Evolutionary conservation across 441 rosid genomes (phyloP).

Genomic region (Melastoma candidum): DNA sequence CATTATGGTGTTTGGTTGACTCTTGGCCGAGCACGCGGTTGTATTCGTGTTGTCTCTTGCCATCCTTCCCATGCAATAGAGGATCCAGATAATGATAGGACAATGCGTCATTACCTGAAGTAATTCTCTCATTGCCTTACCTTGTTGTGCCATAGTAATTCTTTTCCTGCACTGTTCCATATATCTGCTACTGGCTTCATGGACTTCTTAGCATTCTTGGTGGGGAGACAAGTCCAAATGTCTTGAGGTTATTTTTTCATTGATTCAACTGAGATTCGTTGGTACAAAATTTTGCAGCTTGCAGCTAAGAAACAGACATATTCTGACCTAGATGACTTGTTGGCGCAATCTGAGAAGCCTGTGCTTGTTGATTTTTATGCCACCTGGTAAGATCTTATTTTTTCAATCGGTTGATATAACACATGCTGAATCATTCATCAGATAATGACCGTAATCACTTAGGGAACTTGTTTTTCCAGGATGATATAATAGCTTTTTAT

Average conservation of each 20-base stretch:
- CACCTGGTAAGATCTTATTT: conserved; percentile 42
- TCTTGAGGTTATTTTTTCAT: not conserved
- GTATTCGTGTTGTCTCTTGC: too few species aligned
- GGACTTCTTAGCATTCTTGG: too few species aligned
- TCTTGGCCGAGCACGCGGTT: too few species aligned
- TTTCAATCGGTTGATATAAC: not conserved
- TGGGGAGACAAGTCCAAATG: not conserved
- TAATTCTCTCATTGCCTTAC: too few species aligned
- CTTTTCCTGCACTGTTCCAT: too few species aligned
- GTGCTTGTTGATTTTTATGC: conserved; percentile 85
- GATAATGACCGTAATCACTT: not conserved
- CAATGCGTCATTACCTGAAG: too few species aligned
- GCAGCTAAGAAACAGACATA: conserved; percentile 79
- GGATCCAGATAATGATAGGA: too few species aligned
- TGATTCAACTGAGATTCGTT: not conserved
- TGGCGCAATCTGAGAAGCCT: conserved; percentile 66
- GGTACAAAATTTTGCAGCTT: conserved; percentile 28
- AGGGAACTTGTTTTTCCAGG: not conserved
- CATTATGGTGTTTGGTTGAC: too few species aligned
- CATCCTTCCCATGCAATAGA: too few species aligned
- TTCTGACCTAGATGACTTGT: conserved; percentile 59
- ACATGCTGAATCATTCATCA: not conserved
- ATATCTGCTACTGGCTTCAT: too few species aligned
- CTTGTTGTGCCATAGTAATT: too few species aligned
- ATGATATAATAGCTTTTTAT: not conserved